Evolutionary conservation across 2,329 filamentous ascomycete species (phyloP), one percentile per base, ranked within the genome.

Genomic region (Aspergillus spinulosporus): DNA sequence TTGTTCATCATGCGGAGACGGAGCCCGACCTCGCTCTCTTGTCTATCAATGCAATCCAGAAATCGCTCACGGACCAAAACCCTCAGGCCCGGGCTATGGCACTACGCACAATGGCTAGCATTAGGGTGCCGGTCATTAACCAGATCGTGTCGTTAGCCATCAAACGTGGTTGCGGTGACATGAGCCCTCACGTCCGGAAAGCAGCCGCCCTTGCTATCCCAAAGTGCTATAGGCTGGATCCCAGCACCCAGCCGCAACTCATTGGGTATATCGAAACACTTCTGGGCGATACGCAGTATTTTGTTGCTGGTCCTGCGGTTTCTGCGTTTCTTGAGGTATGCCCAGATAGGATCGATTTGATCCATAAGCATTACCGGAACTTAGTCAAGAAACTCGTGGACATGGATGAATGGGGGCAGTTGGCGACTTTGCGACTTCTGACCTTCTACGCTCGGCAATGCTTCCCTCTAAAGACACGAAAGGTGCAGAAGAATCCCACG

Each of bases 341-440:
- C 63, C 92, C 94, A 0, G 88, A 95, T 12, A 82, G 89, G 52
- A 82, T 96, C 61, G 92, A 97, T 70, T 77, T 99, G 58, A 86
- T 99, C 64, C 94, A 99, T 74, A 87, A 88, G 62, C 89, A 96
- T 70, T 99, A 97, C 75, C 85, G 90, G 49, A 81, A 84, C 36
- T 78, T 99, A 60, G 87, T 96, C 60, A 90, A 86, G 72, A 96
- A 97, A 78, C 78, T 97, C 51, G 91, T 97, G 26, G 94, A 99
- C 70, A 99, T 99, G 94, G 94, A 99, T 68, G 94, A 99, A 75
- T 99, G 94, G 94, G 89, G 92, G 42, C 94, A 99, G 75, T 74
- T 97, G 52, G 88, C 91, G 2, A 89, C 89, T 2, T 70, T 99
- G 64, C 84, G 86, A 37, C 78, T 99, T 62, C 87, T 97, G 84